phyloP scores from a whole-genome alignment of 805 yeast species.

The Candida corydali region DNA sequence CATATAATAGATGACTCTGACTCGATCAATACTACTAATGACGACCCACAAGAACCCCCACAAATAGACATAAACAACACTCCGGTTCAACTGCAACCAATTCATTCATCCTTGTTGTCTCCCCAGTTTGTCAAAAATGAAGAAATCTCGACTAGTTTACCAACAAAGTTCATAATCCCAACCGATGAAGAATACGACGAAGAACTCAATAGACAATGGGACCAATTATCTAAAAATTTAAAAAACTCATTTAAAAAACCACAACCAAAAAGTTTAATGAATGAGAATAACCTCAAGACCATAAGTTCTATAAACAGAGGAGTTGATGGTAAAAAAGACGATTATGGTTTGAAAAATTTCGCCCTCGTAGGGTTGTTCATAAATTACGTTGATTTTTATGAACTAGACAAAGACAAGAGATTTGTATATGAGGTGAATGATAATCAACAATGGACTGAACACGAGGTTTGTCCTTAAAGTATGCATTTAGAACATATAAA shows the following conservation, averaged over 20 bases:
- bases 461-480: constrained; percentile 68
- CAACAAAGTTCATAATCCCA: constrained; percentile 37
- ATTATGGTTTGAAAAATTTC: constrained; percentile 61
- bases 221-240: constrained; percentile 49
- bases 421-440: constrained; percentile 50
- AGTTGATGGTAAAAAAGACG: constrained; percentile 73
- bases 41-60: neutral
- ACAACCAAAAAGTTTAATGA: constrained; percentile 58
- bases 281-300: constrained; percentile 48
- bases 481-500: too few species aligned
- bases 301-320: constrained; percentile 75
- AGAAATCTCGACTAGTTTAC: neutral
- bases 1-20: constrained; percentile 8
- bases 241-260: constrained; percentile 72
- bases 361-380: constrained; percentile 65
- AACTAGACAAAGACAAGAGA: constrained; percentile 54
- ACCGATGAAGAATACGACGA: constrained; percentile 59
- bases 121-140: constrained; percentile 5
- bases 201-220: constrained; percentile 67
- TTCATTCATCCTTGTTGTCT: constrained; percentile 8
- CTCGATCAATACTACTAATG: constrained; percentile 3
- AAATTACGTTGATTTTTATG: constrained; percentile 66
- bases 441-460: constrained; percentile 67
- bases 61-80: neutral
- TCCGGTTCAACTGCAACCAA: constrained; percentile 6